Evolutionary conservation across 1,139 yeast species (phyloP), one percentile per base, ranked within the genome.

Genomic region (Kodamaea alishanica): DNA sequence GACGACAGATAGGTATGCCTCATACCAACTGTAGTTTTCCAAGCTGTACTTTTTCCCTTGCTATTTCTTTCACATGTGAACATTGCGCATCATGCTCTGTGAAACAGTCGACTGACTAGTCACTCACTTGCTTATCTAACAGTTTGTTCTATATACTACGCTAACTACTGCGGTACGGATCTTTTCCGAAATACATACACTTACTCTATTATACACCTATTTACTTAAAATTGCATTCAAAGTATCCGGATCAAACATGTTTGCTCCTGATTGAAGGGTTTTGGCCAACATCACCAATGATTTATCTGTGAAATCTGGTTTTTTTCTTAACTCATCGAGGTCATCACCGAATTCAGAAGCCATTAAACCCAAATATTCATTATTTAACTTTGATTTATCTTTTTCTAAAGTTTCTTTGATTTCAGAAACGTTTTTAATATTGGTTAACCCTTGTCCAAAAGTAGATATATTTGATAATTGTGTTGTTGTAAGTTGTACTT

Each of bases 171-270:
- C 20, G 20, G 20, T 15, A 15, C 20, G 20, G 20, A 15, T 15
- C 20, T 15, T 15, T 15, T 15, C 4, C 20, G 4, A 15, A 15
- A 15, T 15, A 15, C 20, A 15, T 15, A 15, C 3, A 15, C 20
- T 15, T 15, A 15, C 20, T 15, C 20, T 15, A 15, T 15, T 15
- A 15, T 15, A 15, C 20, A 15, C 4, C 20, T 15, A 32, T 28
- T 44, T 38, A 30, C 46, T 45, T 33, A 65, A 56, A 24, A 72
- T 51, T 6, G 75, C 73, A 42, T 63, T 70, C 48, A 81, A 61
- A 9, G 81, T 72, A 28, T 79, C 84, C 32, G 73, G 72, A 54
- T 81, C 87, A 59, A 82, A 83, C 65, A 83, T 73, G 47, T 80
- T 77, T 6, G 77, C 70, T 9, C 87, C 85, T 37, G 80, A 78